Evolutionary conservation across 345 rosid species (phyloP).

Genomic region (Salix arbutifolia): DNA sequence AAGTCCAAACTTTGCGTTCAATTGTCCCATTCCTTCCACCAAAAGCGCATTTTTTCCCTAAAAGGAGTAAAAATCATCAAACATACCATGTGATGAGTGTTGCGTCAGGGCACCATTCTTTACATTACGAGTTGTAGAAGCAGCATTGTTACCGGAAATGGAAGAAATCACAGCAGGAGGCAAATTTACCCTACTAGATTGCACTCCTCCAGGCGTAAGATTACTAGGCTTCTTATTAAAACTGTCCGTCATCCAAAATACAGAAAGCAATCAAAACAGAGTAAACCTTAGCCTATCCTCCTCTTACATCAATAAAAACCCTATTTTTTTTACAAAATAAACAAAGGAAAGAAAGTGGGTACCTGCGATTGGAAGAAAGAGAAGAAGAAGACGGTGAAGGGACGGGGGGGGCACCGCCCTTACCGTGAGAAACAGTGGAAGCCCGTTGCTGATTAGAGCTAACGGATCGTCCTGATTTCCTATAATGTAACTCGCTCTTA

Average conservation of each 20-base stretch:
- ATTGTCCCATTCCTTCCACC: not conserved
- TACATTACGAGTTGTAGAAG: slow-evolving; percentile 35
- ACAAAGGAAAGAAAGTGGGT: not conserved
- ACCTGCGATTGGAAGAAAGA: slow-evolving; percentile 60
- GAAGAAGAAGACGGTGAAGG: slow-evolving; percentile 53
- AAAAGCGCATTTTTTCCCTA: not conserved
- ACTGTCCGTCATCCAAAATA: slow-evolving; percentile 28
- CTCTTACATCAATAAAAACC: not conserved
- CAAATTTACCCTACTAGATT: slow-evolving; percentile 51
- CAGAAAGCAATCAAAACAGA: not conserved
- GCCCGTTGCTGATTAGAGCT: slow-evolving; percentile 66
- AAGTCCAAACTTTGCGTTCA: not conserved
- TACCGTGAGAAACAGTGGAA: slow-evolving; percentile 59
- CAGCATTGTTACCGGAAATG: slow-evolving; percentile 27
- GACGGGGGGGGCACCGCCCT: slow-evolving; percentile 67
- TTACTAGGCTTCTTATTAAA: slow-evolving; percentile 56
- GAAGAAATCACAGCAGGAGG: slow-evolving; percentile 38
- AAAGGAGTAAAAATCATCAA: not conserved
- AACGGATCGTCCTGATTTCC: slow-evolving; percentile 72
- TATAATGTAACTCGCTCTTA: slow-evolving; percentile 61
- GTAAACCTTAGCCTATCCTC: not conserved
- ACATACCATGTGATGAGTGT: slow-evolving; percentile 55
- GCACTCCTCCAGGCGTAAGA: slow-evolving; percentile 64
- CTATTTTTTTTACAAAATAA: not conserved
- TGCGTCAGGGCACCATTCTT: slow-evolving; percentile 58